Conservation (phyloP, 768 basidiomycete genomes). For the Russula dissimulans region DNA sequence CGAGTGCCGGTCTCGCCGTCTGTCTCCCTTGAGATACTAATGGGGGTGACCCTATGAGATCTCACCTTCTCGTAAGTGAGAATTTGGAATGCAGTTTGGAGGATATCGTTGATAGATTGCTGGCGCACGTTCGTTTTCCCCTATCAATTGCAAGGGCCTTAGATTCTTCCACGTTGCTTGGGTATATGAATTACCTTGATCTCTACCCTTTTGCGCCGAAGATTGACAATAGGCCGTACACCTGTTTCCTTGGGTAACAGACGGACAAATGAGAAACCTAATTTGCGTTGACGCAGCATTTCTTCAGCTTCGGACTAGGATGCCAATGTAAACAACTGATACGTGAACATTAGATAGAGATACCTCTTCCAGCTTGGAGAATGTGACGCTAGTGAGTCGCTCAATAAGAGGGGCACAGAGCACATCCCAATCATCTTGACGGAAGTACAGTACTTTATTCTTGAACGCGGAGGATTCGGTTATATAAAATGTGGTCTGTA, state of each 20-base stretch:
- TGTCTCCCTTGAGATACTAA: conserved; percentile 26
- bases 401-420: conserved; percentile 77
- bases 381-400: conserved; percentile 60
- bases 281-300: conserved; percentile 56
- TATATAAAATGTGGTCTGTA: conserved; percentile 84
- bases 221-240: conserved; percentile 89
- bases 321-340: background rate
- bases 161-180: conserved; percentile 23
- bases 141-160: conserved; percentile 6
- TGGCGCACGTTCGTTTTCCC: conserved; percentile 21
- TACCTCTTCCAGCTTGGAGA: conserved; percentile 63
- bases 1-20: conserved; percentile 49
- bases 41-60: background rate
- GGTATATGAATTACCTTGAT: conserved; percentile 21
- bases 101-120: conserved; percentile 79
- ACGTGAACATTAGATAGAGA: conserved; percentile 9
- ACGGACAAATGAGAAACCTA: conserved; percentile 81
- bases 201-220: conserved; percentile 45
- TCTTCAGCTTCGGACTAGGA: conserved; percentile 54
- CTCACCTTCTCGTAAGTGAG: conserved; percentile 79
- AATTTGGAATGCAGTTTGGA: conserved; percentile 79
- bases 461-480: conserved; percentile 85
- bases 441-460: conserved; percentile 81
- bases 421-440: conserved; percentile 87
- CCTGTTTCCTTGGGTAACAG: conserved; percentile 92